Evolutionary conservation across 140 eudicot genomes (phyloP), one percentile per base, ranked within the genome.

Genomic region (Cichorium intybus): DNA sequence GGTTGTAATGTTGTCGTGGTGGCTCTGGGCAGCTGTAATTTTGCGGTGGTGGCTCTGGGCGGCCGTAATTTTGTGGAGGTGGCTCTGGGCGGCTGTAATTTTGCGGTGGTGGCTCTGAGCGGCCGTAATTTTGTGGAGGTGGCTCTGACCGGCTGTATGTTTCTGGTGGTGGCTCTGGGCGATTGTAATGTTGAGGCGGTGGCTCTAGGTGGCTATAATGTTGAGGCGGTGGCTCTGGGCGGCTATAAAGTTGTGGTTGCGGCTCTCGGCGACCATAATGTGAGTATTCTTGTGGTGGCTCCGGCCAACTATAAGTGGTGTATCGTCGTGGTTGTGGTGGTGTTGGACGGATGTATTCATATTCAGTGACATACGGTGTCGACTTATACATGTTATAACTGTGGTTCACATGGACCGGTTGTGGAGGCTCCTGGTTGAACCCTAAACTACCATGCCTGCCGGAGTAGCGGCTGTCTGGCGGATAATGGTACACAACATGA

Each of bases 281-380:
- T n/a, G 68, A 11, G 63, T n/a, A n/a, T n/a, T n/a, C n/a, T 18
- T 43, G 80, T 60, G 61, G 56, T 52, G 72, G 72, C 8, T 75
- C 80, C 7, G 80, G 70, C 70, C 80, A 61, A 29, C 35, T 69
- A 57, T 74, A 79, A 14, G 78, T 37, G 71, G 75, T 34, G 59
- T 75, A 58, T 45, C 82, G 24, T 28, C 65, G 61, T 51, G 64
- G 33, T 49, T 45, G 39, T 8, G 74, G 70, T 20, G 77, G 80
- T 39, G 83, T 81, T 47, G 76, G 77, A 7, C 80, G 82, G 64
- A 73, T 46, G 31, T 85, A 75, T 55, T 84, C 86, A 23, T 84
- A 88, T 77, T 76, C 87, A n/a, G 96, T 88, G 34, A 85, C 80
- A 41, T 83, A 72, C 4, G 93, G 85, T 4, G 93, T 75, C 50